A percentile compares a stretch with the other conserved stretches of the same genome.
Conservation (phyloP, 1,139 yeast species). For the Zygosaccharomyces sapae region DNA sequence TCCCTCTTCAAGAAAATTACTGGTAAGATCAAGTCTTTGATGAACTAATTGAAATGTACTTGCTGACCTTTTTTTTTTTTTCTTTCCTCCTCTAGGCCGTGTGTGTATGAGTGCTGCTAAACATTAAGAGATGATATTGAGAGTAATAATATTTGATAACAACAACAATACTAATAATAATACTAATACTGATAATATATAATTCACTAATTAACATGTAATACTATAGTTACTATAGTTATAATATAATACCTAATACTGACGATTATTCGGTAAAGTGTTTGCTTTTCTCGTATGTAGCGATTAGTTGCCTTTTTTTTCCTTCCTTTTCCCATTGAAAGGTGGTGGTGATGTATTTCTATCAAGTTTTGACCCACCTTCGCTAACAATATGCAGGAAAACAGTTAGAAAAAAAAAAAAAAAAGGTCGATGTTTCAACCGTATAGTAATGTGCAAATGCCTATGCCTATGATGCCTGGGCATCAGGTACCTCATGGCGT, state of each 20-base stretch:
- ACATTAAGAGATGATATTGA: neutral
- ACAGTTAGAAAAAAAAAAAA: neutral
- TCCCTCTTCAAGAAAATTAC: constrained; percentile 18
- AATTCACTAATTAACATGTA: constrained; percentile 5
- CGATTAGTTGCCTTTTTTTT: neutral
- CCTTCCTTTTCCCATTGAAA: neutral
- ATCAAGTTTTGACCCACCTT: neutral
- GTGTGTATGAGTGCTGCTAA: neutral
- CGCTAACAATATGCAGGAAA: neutral
- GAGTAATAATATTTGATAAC: constrained; percentile 4
- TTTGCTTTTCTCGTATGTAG: neutral
- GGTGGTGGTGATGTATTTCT: neutral
- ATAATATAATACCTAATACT: too few relatives aligned
- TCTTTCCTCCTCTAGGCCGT: neutral
- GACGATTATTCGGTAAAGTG: too few relatives aligned
- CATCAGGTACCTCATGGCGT: constrained; percentile 7
- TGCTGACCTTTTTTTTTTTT: constrained; percentile 1
- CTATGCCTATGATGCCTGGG: constrained; percentile 8
- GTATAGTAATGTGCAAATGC: constrained; percentile 4
- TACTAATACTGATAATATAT: neutral
- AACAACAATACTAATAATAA: neutral
- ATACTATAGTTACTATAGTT: constrained; percentile 2
- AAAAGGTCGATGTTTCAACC: constrained; percentile 7
- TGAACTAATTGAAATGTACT: constrained; percentile 9
- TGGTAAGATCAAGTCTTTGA: constrained; percentile 22